Percentiles rank a stretch among this genome's conserved stretches.
phyloP scores from a whole-genome alignment of 306 rosid genomes.

The Styphnolobium japonicum region DNA sequence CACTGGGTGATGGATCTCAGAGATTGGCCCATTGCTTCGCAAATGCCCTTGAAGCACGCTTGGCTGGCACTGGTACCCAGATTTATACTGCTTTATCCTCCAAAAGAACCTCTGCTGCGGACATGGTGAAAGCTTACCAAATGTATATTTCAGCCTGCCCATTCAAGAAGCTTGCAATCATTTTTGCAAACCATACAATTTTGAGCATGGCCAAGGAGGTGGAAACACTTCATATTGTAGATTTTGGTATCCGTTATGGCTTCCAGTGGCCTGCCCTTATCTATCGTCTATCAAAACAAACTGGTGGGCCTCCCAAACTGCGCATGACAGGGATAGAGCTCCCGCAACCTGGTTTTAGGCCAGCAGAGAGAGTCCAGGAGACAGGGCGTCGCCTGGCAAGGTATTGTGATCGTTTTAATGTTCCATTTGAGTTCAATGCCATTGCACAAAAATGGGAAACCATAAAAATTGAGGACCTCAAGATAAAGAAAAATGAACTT shows the following conservation, averaged over 20 bases:
- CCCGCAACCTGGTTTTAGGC: slow-evolving; percentile 44
- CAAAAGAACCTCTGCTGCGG: slow-evolving; percentile 49
- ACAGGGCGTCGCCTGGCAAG: slow-evolving; percentile 36
- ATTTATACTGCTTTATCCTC: slow-evolving; percentile 42
- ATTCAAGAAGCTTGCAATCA: slow-evolving; percentile 41
- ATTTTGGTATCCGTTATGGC: slow-evolving; percentile 74
- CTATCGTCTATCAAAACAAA: slow-evolving; percentile 39
- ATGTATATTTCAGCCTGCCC: slow-evolving; percentile 52
- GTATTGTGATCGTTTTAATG: slow-evolving; percentile 57
- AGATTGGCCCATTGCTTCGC: slow-evolving; percentile 66
- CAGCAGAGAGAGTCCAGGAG: slow-evolving; percentile 47
- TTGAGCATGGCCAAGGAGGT: slow-evolving; percentile 41
- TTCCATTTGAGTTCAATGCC: slow-evolving; percentile 48
- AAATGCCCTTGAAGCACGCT: slow-evolving; percentile 64
- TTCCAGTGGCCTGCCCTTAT: slow-evolving; percentile 77
- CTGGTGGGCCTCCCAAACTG: slow-evolving; percentile 64
- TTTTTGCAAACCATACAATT: slow-evolving; percentile 56
- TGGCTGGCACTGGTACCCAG: slow-evolving; percentile 59
- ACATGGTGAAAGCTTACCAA: slow-evolving; percentile 55
- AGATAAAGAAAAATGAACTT: slow-evolving; percentile 44
- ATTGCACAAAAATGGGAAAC: slow-evolving; percentile 68
- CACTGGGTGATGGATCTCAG: slow-evolving; percentile 53
- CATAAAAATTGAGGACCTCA: slow-evolving; percentile 52
- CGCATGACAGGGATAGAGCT: slow-evolving; percentile 69
- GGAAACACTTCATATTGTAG: slow-evolving; percentile 54